Evolutionary conservation across 495 filamentous ascomycete species (phyloP).

Genomic region (Astrocystis sublimbata): DNA sequence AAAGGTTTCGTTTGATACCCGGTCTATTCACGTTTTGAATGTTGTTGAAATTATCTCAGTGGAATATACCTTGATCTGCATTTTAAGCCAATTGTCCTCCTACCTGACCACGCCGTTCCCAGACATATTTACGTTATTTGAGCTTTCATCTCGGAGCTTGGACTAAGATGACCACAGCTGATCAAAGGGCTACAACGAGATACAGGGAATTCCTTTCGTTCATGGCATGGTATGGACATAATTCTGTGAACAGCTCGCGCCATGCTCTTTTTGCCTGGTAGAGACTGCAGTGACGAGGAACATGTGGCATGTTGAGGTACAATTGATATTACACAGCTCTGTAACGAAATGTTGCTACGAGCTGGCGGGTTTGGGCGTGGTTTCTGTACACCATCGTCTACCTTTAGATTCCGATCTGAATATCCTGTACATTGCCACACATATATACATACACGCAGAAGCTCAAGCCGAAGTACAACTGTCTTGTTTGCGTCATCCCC

Average conservation of each 20-base stretch:
- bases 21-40: background rate
- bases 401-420: background rate
- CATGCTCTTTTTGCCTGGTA: too few relatives aligned
- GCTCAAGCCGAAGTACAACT: background rate
- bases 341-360: background rate
- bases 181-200: too few relatives aligned
- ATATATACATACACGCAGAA: conserved; percentile 7
- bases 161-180: too few relatives aligned
- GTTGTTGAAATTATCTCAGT: background rate
- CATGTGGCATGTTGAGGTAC: background rate
- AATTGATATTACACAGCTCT: background rate
- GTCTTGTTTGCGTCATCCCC: background rate
- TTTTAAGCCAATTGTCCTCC: too few relatives aligned
- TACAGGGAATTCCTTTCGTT: too few relatives aligned
- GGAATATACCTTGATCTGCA: background rate
- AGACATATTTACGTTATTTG: background rate
- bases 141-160: background rate
- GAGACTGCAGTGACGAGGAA: too few relatives aligned
- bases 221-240: too few relatives aligned
- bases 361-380: background rate
- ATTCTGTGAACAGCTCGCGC: too few relatives aligned
- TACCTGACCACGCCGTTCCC: background rate
- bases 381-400: background rate
- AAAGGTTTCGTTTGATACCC: conserved; percentile 5
- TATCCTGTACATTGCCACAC: conserved; percentile 13